These are phyloP conservation scores for Leptodermis oblonga DNA, from an alignment of 257 asterid genomes.

Conservation along the genomic window DNA sequence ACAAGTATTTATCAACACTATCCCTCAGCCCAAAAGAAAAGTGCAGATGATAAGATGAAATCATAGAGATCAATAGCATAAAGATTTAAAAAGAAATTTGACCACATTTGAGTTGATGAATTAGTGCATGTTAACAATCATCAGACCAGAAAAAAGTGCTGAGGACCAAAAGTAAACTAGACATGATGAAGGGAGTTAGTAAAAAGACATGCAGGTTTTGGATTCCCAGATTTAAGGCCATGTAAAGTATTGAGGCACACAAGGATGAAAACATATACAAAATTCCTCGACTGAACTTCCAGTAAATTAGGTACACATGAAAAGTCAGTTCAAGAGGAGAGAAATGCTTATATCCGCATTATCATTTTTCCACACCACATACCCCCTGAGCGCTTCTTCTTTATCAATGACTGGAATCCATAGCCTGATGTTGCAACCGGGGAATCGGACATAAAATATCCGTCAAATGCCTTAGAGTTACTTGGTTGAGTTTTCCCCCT, in stretches of 20 bases:
- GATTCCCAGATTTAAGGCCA: not conserved
- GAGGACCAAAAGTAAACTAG: not conserved
- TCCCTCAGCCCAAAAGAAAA: not conserved
- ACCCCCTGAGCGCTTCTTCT: constrained; percentile 93
- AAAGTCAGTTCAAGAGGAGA: not conserved
- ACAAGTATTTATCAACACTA: not conserved
- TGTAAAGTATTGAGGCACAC: not conserved
- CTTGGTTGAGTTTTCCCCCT: constrained; percentile 59
- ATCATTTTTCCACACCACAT: constrained; percentile 23
- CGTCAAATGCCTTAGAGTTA: constrained; percentile 47
- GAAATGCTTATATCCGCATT: not conserved
- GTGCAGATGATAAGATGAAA: not conserved
- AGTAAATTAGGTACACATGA: not conserved
- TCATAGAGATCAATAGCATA: not conserved
- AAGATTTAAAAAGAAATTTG: not conserved
- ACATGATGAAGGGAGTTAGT: not conserved
- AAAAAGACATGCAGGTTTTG: not conserved
- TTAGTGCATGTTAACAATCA: not conserved
- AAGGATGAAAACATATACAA: not conserved
- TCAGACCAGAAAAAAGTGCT: not conserved
- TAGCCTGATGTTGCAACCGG: constrained; percentile 43
- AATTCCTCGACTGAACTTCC: not conserved
- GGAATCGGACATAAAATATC: constrained; percentile 37
- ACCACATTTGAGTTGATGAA: not conserved
- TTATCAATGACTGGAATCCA: constrained; percentile 55